Conservation (phyloP, 2,329 filamentous ascomycete genomes). For the Ploettnerulaceae sp. region DNA sequence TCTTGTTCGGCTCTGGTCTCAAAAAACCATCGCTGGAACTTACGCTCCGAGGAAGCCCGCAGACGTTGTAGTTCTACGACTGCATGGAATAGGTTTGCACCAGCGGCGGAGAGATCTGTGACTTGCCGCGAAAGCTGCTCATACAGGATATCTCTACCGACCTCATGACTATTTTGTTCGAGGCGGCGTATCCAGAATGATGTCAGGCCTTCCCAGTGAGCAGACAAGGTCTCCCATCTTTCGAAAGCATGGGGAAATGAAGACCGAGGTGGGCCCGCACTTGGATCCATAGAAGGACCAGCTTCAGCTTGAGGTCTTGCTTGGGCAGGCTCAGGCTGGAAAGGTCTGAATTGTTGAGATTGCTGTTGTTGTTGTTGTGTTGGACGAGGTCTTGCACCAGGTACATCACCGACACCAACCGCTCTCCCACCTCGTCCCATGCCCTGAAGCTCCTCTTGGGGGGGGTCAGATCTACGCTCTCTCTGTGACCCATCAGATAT, state of each 20-base stretch:
- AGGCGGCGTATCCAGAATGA: slow-evolving; percentile 95
- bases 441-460: slow-evolving; percentile 25
- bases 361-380: slow-evolving; percentile 27
- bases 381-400: slow-evolving; percentile 29
- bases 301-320: slow-evolving; percentile 13
- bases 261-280: slow-evolving; percentile 44
- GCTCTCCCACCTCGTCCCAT: slow-evolving; percentile 27
- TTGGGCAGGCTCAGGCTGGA: slow-evolving; percentile 14
- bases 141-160: slow-evolving; percentile 75
- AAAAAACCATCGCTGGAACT: slow-evolving; percentile 98
- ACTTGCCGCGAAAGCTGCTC: slow-evolving; percentile 91
- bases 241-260: slow-evolving; percentile 96
- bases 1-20: slow-evolving; percentile 89
- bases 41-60: slow-evolving; percentile 90
- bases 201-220: slow-evolving; percentile 96
- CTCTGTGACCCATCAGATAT: slow-evolving; percentile 32
- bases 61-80: slow-evolving; percentile 93
- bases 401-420: slow-evolving; percentile 28
- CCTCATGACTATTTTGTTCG: slow-evolving; percentile 83
- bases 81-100: slow-evolving; percentile 94
- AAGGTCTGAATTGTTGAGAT: slow-evolving; percentile 18
- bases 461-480: slow-evolving; percentile 27
- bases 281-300: slow-evolving; percentile 10
- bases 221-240: slow-evolving; percentile 92
- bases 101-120: slow-evolving; percentile 92